Evolutionary conservation across 306 rosid genomes (phyloP).

Genomic region (Castanea mollissima): DNA sequence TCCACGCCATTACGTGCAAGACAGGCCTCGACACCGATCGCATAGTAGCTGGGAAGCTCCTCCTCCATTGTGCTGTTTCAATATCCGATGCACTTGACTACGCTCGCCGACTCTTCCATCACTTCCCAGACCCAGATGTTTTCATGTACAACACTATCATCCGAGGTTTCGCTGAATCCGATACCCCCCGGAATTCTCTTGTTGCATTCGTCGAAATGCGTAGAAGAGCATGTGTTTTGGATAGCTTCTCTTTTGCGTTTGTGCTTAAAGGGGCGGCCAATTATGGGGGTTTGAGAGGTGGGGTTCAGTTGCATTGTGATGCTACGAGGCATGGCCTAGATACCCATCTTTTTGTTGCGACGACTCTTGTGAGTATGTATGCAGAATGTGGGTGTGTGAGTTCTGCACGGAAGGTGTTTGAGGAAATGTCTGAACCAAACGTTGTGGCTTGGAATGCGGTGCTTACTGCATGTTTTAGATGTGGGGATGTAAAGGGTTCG

Average conservation of each 20-base stretch:
- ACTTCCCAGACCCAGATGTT: constrained; percentile 62
- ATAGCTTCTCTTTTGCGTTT: constrained; percentile 85
- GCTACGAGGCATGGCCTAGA: constrained; percentile 46
- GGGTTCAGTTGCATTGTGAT: constrained; percentile 61
- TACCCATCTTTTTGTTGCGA: constrained; percentile 66
- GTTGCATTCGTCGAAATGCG: constrained; percentile 54
- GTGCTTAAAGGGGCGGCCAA: constrained; percentile 68
- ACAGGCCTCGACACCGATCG: constrained; percentile 53
- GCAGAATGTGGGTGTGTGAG: constrained; percentile 49
- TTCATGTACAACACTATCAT: constrained; percentile 87
- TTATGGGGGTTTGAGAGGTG: constrained; percentile 30
- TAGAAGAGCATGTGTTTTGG: constrained; percentile 8
- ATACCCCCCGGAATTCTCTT: constrained; percentile 45
- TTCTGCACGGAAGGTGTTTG: constrained; percentile 58
- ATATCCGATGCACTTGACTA: constrained; percentile 57
- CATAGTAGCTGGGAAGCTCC: constrained; percentile 60
- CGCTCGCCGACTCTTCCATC: constrained; percentile 53
- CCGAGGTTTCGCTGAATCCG: constrained; percentile 59
- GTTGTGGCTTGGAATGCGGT: constrained; percentile 80
- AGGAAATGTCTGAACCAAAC: constrained; percentile 69
- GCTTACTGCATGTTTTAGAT: constrained; percentile 64
- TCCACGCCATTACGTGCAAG: constrained; percentile 45
- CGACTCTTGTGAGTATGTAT: constrained; percentile 65
- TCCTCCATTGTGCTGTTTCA: constrained; percentile 64
- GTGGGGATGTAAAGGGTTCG: constrained; percentile 48